These are phyloP conservation scores for Colletotrichum sp. DNA, from an alignment of 2,329 filamentous ascomycete genomes.

Conservation along the genomic window DNA sequence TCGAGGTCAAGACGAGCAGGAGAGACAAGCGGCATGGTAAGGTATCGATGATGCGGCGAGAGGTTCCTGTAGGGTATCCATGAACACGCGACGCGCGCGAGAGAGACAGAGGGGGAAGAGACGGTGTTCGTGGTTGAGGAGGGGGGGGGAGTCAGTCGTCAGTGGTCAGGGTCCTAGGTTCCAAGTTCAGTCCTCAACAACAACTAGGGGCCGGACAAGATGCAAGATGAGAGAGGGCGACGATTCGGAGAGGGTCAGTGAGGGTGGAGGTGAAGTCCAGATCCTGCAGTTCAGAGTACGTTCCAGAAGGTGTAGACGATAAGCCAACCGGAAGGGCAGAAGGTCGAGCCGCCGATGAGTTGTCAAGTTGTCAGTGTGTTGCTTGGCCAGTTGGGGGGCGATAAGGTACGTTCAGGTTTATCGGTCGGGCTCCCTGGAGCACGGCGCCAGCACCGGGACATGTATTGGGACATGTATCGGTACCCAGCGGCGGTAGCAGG, in stretches of 20 bases:
- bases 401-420: not conserved
- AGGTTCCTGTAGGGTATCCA: not conserved
- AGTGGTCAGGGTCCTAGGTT: not conserved
- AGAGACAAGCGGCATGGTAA: slow-evolving; percentile 4
- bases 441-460: not conserved
- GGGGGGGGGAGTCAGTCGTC: not conserved
- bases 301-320: slow-evolving; percentile 3
- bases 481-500: not conserved
- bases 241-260: not conserved
- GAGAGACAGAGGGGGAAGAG: not conserved
- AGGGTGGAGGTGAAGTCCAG: not conserved
- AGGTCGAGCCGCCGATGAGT: slow-evolving; percentile 17
- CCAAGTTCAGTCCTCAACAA: not conserved
- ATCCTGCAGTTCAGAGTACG: not conserved
- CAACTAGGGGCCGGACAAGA: not conserved
- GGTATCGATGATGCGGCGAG: slow-evolving; percentile 9
- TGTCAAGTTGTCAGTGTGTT: not conserved
- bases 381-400: not conserved
- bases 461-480: not conserved
- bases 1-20: not conserved
- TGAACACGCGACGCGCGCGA: not conserved
- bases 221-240: not conserved
- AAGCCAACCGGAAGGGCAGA: slow-evolving; percentile 17
- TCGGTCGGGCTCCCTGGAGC: not conserved
- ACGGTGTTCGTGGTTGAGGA: not conserved